A percentile compares a stretch with the other conserved stretches of the same genome.
Evolutionary conservation across 163 green algal genomes (phyloP).

Genomic region (Volvox carteri): DNA sequence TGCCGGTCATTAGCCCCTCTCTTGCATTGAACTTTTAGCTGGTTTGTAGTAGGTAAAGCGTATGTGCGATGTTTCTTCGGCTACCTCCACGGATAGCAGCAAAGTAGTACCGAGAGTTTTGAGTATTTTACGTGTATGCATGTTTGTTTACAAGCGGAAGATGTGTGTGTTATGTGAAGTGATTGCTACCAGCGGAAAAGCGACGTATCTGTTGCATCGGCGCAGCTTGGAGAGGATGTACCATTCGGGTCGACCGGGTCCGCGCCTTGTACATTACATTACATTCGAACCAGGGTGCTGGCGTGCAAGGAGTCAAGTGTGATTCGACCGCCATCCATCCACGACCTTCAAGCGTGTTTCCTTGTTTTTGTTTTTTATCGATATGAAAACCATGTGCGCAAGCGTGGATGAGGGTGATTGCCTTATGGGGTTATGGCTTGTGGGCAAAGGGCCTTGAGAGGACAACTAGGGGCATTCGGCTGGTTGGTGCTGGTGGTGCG

Average conservation of each 20-base stretch:
- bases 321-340: too few relatives aligned
- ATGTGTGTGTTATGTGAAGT: too few relatives aligned
- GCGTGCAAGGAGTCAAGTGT: too few relatives aligned
- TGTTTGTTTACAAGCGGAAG: too few relatives aligned
- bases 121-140: background rate
- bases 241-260: background rate
- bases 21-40: background rate
- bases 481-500: too few relatives aligned
- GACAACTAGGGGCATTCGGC: too few relatives aligned
- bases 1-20: too few relatives aligned
- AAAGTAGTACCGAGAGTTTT: background rate
- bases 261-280: conserved; percentile 11
- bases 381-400: too few relatives aligned
- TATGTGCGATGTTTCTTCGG: background rate
- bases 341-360: too few relatives aligned
- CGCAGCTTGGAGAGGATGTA: background rate
- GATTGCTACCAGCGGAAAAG: background rate
- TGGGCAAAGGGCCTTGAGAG: too few relatives aligned
- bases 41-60: background rate
- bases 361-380: background rate
- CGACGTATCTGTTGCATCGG: background rate
- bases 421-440: too few relatives aligned
- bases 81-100: background rate
- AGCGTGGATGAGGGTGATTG: too few relatives aligned
- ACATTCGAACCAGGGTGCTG: background rate